These are phyloP conservation scores for Chytriomyces hyalinus DNA, from an alignment of 192 early-diverging fungal species.

Conservation along the genomic window DNA sequence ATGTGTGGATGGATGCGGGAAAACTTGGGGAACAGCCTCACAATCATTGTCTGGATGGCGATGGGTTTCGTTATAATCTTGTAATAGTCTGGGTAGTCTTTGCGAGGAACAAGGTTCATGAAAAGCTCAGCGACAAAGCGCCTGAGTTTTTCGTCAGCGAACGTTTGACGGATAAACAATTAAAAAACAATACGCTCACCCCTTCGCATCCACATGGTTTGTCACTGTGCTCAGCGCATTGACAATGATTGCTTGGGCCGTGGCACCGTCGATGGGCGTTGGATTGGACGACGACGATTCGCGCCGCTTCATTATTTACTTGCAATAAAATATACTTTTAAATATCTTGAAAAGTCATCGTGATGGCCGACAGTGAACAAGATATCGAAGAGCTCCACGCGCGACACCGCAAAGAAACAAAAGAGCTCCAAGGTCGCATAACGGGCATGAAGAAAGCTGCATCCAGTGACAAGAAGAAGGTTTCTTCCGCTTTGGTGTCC, in stretches of 20 bases:
- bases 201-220: constrained; percentile 33
- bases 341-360: background rate
- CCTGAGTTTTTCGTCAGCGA: constrained; percentile 3
- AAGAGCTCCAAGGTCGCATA: constrained; percentile 70
- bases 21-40: background rate
- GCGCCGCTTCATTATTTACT: no score
- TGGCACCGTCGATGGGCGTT: background rate
- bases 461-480: constrained; percentile 77
- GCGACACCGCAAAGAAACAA: constrained; percentile 79
- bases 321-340: background rate
- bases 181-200: constrained; percentile 35
- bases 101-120: constrained; percentile 70
- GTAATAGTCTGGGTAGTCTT: constrained; percentile 89
- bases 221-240: constrained; percentile 25
- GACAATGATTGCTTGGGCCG: constrained; percentile 8
- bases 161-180: background rate
- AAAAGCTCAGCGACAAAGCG: constrained; percentile 80
- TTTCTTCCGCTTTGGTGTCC: background rate
- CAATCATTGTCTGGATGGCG: constrained; percentile 81
- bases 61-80: constrained; percentile 87
- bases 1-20: background rate
- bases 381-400: constrained; percentile 70
- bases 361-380: constrained; percentile 37
- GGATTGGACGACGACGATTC: no score
- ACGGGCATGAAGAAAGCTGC: constrained; percentile 79